Conservation (phyloP, 192 early-diverging fungal species). For the Coemansia biformis region DNA sequence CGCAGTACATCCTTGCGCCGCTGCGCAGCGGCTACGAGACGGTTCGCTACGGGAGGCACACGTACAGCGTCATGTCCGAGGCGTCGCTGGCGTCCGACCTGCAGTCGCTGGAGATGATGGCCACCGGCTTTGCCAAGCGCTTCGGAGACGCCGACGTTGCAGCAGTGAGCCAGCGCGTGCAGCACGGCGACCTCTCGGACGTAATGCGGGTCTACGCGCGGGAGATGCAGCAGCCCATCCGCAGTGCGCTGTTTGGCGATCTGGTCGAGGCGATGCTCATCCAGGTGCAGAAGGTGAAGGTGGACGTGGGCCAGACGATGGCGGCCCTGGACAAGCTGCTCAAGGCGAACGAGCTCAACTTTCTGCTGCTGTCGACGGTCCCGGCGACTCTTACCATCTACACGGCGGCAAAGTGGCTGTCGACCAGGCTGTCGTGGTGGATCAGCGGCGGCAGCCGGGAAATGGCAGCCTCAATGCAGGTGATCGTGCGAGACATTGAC, state of each 20-base stretch:
- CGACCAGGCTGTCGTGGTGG: conserved; percentile 36
- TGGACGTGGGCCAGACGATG: conserved; percentile 89
- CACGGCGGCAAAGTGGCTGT: conserved; percentile 38
- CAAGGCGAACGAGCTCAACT: conserved; percentile 92
- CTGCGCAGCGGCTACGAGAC: conserved; percentile 67
- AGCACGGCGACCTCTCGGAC: conserved; percentile 73
- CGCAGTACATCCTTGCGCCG: conserved; percentile 77
- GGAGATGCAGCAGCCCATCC: conserved; percentile 57
- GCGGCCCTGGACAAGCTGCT: conserved; percentile 87
- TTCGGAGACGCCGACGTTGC: conserved; percentile 53
- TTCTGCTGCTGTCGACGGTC: conserved; percentile 78
- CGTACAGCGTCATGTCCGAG: conserved; percentile 68
- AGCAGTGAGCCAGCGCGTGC: conserved; percentile 53
- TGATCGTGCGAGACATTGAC: conserved; percentile 56
- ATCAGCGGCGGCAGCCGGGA: conserved; percentile 33
- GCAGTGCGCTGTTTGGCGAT: conserved; percentile 55
- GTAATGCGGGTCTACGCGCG: conserved; percentile 75
- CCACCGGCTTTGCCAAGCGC: conserved; percentile 67
- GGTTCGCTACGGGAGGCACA: conserved; percentile 73
- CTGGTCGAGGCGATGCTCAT: conserved; percentile 69
- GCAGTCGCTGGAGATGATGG: conserved; percentile 85
- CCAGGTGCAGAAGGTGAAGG: conserved; percentile 91
- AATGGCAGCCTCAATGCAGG: conserved; percentile 49
- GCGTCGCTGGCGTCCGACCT: conserved; percentile 74
- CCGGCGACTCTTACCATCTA: conserved; percentile 64